These are phyloP conservation scores for Aspergillus novoparasiticus DNA, from an alignment of 2,329 filamentous ascomycete species.

Conservation along the genomic window DNA sequence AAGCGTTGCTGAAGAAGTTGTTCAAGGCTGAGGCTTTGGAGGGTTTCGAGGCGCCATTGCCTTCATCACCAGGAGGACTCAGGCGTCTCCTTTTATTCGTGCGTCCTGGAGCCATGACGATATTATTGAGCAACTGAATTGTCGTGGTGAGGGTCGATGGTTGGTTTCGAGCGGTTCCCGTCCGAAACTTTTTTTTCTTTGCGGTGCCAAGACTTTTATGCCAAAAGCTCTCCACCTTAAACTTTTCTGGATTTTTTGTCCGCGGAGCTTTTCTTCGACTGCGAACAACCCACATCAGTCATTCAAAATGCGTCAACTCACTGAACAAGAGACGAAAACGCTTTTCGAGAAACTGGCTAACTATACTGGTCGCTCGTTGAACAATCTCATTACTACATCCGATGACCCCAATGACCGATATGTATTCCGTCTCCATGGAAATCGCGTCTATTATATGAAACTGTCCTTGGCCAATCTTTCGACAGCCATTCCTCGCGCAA, in stretches of 20 bases:
- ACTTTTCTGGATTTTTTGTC: constrained; percentile 24
- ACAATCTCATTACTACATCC: constrained; percentile 76
- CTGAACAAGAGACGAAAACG: constrained; percentile 65
- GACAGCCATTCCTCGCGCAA: constrained; percentile 78
- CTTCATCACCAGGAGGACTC: constrained; percentile 49
- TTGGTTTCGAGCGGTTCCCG: neutral
- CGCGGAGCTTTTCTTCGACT: constrained; percentile 23
- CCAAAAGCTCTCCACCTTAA: constrained; percentile 23
- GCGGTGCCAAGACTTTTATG: constrained; percentile 31
- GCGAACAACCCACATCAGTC: neutral
- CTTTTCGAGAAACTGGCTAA: constrained; percentile 92
- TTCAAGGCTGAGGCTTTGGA: constrained; percentile 29
- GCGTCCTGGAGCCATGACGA: constrained; percentile 49
- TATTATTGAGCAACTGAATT: constrained; percentile 8
- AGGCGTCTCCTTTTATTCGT: constrained; percentile 54
- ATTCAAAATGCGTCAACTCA: constrained; percentile 72
- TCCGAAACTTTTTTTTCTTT: constrained; percentile 27
- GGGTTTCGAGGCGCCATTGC: constrained; percentile 28
- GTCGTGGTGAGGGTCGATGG: neutral
- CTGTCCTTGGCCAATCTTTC: constrained; percentile 89
- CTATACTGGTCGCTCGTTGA: constrained; percentile 85
- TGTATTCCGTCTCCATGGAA: constrained; percentile 81
- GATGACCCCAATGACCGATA: constrained; percentile 73
- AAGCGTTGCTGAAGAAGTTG: constrained; percentile 71
- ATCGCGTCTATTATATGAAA: constrained; percentile 88